phyloP scores from a whole-genome alignment of 169 alveolate species.

The Babesia caballi region DNA sequence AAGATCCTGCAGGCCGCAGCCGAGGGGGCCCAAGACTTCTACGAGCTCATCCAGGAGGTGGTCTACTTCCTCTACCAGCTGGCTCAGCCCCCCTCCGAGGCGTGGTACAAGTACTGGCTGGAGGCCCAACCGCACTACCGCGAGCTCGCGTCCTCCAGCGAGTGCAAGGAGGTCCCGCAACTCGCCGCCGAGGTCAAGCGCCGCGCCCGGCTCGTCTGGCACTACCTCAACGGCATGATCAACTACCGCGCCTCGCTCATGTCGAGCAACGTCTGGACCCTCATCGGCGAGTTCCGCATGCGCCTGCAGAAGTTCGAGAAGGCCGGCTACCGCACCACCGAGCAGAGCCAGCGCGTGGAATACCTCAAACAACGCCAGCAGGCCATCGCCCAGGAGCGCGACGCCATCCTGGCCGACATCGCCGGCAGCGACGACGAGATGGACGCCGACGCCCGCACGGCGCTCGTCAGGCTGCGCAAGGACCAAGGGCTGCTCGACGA shows the following conservation, averaged over 20 bases:
- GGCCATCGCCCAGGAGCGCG: slow-evolving; percentile 51
- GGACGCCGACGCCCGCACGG: slow-evolving; percentile 2
- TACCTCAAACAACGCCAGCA: slow-evolving; percentile 9
- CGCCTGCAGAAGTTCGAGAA: slow-evolving; percentile 48
- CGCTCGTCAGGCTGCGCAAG: slow-evolving; percentile 16
- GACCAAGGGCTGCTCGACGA: slow-evolving; percentile 11
- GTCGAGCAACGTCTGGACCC: slow-evolving; percentile 52
- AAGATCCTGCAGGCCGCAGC: slow-evolving; percentile 25
- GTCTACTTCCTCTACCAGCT: slow-evolving; percentile 53
- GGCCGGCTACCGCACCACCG: slow-evolving; percentile 23
- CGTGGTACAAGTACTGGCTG: slow-evolving; percentile 64
- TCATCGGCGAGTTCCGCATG: slow-evolving; percentile 57
- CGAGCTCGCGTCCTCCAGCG: slow-evolving; percentile 4
- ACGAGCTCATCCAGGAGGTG: slow-evolving; percentile 36
- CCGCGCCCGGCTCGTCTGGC: slow-evolving; percentile 45
- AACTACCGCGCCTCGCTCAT: slow-evolving; percentile 9
- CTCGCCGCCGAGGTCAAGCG: slow-evolving; percentile 40
- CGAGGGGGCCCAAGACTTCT: slow-evolving; percentile 12
- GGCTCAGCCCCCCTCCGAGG: slow-evolving; percentile 58
- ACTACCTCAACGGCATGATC: slow-evolving; percentile 47
- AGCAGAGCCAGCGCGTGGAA: slow-evolving; percentile 18
- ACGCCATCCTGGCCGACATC: slow-evolving; percentile 24
- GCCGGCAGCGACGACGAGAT: neutral
- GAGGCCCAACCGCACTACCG: slow-evolving; percentile 48
- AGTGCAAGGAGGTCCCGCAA: neutral